Evolutionary conservation across 2,329 filamentous ascomycete species (phyloP), one percentile per base, ranked within the genome.

Genomic region (Ascochyta koolunga): DNA sequence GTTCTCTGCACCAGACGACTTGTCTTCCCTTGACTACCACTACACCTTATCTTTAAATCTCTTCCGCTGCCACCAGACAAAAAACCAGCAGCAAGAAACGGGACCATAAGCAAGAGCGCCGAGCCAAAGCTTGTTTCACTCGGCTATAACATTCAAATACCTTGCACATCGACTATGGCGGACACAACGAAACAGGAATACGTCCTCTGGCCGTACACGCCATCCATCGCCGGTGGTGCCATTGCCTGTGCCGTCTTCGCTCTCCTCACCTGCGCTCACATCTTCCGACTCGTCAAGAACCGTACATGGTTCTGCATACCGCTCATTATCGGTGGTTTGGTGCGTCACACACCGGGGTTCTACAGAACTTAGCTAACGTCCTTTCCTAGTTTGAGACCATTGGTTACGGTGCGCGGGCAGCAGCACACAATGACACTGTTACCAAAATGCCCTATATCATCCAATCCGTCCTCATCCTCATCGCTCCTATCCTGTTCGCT

Each of bases 221-320:
- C 83, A 0, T 80, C 78, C 0, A 49, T 83, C 0, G 68, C 75
- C 0, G 80, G 76, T 0, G 83, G 81, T 3, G 66, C 77, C 16
- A 73, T 82, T 11, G 81, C 81, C 45, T 67, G 74, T 13, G 56
- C 78, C n/a, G 66, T 85, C 7, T 86, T 85, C 63, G 54, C 66
- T 18, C 40, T 77, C 5, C 62, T 77, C 5, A 80, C 82, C 2
- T 42, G 63, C 1, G 58, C 71, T 1, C 82, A 85, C 54, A 52
- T 62, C 0, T 80, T 71, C 53, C 76, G 77, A 19, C 72, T 83
- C 16, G 62, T 76, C 18, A 77, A 70, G 22, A 76, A 76, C 2
- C 70, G 75, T 29, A 78, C 76, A 10, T 83, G 80, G 77, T 85
- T 82, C 60, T 83, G 82, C 47, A 73, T 78, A 3, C 75, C 79